A percentile compares a stretch with the other conserved stretches of the same genome.
phyloP scores from a whole-genome alignment of 495 filamentous ascomycete species.

The Podospora fimiseda region DNA sequence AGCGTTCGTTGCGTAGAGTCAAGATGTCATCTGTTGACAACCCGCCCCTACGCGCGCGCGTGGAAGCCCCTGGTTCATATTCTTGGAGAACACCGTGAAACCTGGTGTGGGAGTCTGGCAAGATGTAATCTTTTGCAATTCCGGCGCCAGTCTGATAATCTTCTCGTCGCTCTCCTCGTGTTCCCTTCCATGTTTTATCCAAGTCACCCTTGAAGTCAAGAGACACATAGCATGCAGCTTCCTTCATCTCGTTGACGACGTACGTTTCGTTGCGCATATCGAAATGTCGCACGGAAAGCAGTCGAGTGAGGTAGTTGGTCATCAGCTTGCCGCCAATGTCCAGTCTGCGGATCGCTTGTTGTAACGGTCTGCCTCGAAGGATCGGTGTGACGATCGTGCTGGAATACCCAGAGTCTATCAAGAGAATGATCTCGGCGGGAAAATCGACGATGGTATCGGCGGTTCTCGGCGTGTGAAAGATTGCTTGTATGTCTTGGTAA shows the following conservation, averaged over 20 bases:
- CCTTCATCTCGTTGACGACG: conserved; percentile 93
- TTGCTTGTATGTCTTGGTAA: conserved; percentile 67
- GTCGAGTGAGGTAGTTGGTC: conserved; percentile 89
- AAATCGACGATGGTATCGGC: conserved; percentile 37
- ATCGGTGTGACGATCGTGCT: conserved; percentile 90
- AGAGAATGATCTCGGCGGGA: conserved; percentile 74
- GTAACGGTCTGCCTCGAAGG: conserved; percentile 70
- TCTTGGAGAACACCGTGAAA: conserved; percentile 68
- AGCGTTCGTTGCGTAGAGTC: conserved; percentile 85
- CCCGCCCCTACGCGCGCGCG: conserved; percentile 55
- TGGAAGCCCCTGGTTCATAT: conserved; percentile 56
- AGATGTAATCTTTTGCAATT: conserved; percentile 86
- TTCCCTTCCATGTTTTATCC: conserved; percentile 79
- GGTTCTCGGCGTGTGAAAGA: conserved; percentile 47
- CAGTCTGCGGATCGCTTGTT: conserved; percentile 75
- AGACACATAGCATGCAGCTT: conserved; percentile 78
- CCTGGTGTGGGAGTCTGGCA: conserved; percentile 80
- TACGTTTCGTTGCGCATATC: conserved; percentile 91
- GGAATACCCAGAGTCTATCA: conserved; percentile 89
- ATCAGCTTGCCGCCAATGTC: conserved; percentile 89
- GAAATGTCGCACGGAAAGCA: conserved; percentile 84
- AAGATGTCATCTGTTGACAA: conserved; percentile 71
- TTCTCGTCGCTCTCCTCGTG: conserved; percentile 45
- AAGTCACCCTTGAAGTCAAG: conserved; percentile 72
- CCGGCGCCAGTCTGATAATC: conserved; percentile 49